Base-by-base conservation (phyloP, 257 asterid species). In the Solanum boliviense region DNA sequence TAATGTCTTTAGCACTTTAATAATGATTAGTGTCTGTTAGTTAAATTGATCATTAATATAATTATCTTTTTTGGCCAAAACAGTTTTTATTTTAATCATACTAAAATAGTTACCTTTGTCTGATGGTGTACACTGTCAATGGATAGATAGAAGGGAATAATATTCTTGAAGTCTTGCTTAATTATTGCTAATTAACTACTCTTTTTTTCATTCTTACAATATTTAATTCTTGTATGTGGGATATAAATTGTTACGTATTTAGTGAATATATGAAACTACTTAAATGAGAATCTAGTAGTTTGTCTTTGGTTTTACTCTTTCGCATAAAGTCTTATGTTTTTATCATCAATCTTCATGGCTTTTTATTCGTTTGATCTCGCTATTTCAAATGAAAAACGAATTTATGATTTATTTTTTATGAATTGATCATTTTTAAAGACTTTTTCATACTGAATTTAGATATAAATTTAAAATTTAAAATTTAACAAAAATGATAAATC, bases 131-230 rank as follows among this genome's bases (percentile, higher is more conserved):
- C 35, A 75, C 36, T 60, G 44, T 2, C 25, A 9, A 25, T 68
- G 86, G 89, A 86, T 89, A 76, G 71, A 86, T 89, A 83, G 72
- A 86, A 87, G 87, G 83, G 84, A 90, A 91, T 92, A 67, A 89
- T 87, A 48, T 86, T 87, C 34, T 48, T 78, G 20, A 1, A 87
- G 32, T 60, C 12, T 78, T 56, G 73, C 71, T 35, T 75, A 35
- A 74, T 74, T 35, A 58, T 29, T 32, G 71, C 73, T 68, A 38
- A 72, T 70, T 78, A 75, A 75, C 25, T 10, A 18, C 76, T 52
- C 1, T 7, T 25, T 1, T 44, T 44, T 35, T 10, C 23, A 35
- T 36, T 74, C 29, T 44, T 27, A 18, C 15, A 79, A 74, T 41
- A 25, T 36, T 67, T 29, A 62, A 58, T 60, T 20, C 38, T 70